These are phyloP conservation scores for Backusella australiensis DNA, from an alignment of 192 early-diverging fungal species.

Conservation along the genomic window DNA sequence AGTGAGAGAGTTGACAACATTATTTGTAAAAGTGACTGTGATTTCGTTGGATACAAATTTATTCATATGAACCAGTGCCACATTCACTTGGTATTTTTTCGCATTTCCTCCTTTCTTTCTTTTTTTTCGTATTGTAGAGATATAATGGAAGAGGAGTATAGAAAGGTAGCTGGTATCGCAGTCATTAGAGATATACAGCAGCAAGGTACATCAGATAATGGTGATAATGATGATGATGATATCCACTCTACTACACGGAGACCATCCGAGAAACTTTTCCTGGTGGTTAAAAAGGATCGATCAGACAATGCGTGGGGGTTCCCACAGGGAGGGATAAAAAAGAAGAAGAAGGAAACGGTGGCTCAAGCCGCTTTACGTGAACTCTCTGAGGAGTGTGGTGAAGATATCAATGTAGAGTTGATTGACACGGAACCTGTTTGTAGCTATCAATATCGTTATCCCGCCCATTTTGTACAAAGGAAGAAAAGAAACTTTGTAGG, in stretches of 20 bases:
- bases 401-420: slow-evolving; percentile 70
- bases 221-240: background rate
- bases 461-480: slow-evolving; percentile 10
- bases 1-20: too few species aligned
- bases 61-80: too few species aligned
- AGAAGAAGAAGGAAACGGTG: slow-evolving; percentile 65
- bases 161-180: background rate
- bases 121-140: background rate
- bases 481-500: slow-evolving; percentile 7
- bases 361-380: slow-evolving; percentile 70
- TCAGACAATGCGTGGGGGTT: slow-evolving; percentile 68
- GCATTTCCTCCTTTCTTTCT: background rate
- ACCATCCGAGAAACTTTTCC: slow-evolving; percentile 50
- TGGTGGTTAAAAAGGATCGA: slow-evolving; percentile 69
- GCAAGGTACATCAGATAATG: background rate
- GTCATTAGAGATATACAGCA: background rate
- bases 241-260: background rate
- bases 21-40: too few species aligned
- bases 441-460: slow-evolving; percentile 43
- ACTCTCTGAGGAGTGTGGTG: slow-evolving; percentile 69
- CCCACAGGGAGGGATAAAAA: slow-evolving; percentile 54
- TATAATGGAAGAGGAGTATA: background rate
- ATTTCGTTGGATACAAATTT: too few species aligned
- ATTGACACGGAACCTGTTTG: slow-evolving; percentile 73
- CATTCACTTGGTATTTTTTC: too few species aligned